Percentiles rank a stretch among this genome's conserved stretches.
These are phyloP conservation scores for Fraxinus anomala DNA, from an alignment of 257 asterid genomes.

Conservation along the genomic window DNA sequence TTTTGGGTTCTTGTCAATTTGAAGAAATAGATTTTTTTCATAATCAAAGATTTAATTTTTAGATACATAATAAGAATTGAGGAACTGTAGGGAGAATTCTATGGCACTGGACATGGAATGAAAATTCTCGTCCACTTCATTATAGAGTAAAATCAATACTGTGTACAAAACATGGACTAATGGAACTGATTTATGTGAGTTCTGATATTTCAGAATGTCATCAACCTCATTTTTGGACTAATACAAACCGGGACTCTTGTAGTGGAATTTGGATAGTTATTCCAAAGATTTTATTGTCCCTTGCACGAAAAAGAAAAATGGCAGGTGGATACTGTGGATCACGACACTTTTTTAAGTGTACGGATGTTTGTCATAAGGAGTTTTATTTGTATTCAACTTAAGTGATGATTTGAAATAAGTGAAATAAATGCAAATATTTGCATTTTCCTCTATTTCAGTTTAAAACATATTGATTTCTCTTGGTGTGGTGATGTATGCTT, in stretches of 20 bases:
- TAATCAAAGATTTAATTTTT: background rate
- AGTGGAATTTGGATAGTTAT: background rate
- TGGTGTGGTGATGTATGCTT: background rate
- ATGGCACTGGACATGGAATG: background rate
- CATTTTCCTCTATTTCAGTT: background rate
- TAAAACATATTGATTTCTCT: background rate
- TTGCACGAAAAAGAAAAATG: background rate
- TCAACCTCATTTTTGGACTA: background rate
- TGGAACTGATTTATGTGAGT: background rate
- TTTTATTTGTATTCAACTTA: no score
- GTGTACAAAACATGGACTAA: background rate
- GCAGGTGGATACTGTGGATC: background rate
- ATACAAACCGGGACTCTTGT: background rate
- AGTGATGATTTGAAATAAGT: background rate
- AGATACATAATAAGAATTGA: background rate
- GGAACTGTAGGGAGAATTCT: background rate
- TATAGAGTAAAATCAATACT: background rate
- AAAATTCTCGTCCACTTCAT: background rate
- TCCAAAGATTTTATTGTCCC: background rate
- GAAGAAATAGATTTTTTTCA: background rate
- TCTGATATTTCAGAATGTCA: background rate
- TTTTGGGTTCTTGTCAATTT: background rate
- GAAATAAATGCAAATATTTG: background rate
- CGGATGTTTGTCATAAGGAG: background rate
- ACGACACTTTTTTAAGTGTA: background rate